Evolutionary conservation across 495 filamentous ascomycete genomes (phyloP), one percentile per base, ranked within the genome.

Genomic region (Penicillium waksmanii): DNA sequence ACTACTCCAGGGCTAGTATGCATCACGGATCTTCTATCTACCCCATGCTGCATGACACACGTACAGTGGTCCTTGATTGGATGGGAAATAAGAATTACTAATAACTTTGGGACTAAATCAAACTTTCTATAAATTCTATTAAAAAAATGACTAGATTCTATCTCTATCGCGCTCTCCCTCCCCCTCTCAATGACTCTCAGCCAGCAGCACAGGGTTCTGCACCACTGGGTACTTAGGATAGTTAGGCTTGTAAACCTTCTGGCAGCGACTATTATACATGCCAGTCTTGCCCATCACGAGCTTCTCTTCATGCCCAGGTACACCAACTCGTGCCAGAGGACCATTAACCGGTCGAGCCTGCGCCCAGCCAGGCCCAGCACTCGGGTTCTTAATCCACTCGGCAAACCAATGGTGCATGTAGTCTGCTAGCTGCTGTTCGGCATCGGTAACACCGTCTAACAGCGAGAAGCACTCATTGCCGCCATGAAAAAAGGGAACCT

Each of bases 401-500:
- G 66, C 66, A 27, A 69, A 65, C 66, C 66, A 64, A 36, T 63
- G 57, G 36, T 66, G 59, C 57, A 69, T 69, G 38, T 64, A 64
- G 46, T 69, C 63, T 9, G 66, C 66, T 27, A 69, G 61, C 4
- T 55, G 49, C 56, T 69, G 66, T 55, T 69, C 34, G 1, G 55
- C 61, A 10, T 48, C 49, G 8, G 66, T 69, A 12, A 69, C 66
- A 17, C 23, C 64, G 40, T 21, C 42, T 8, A 69, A 38, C 34
- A 53, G 36, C 2, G 58, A 57, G 54, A 69, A 69, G 34, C 66
- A 69, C 51, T 69, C 66, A 43, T 69, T 66, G 23, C 66, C 66
- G 35, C 66, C 66, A 55, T 69, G 66, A 56, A 69, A 69, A 56
- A 69, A 69, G 42, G 66, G 66, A 52, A 69, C 66, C 35, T 69